Base-by-base conservation (phyloP, 805 yeast species). In the Myxozyma lipomycoides region DNA sequence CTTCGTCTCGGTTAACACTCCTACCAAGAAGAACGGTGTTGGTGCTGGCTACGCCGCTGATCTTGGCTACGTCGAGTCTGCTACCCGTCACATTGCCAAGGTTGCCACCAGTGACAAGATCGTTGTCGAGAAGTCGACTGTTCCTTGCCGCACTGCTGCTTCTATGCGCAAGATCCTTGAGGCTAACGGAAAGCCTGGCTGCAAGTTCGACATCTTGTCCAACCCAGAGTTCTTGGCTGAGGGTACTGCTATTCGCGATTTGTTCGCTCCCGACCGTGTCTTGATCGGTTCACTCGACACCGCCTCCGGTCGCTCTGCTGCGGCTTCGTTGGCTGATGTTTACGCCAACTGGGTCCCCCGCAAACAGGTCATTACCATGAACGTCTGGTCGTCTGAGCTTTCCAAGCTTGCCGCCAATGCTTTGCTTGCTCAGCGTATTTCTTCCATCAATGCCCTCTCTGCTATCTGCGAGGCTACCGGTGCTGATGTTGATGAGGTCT, bases 381-480 rank as follows among this genome's bases (percentile, higher is more conserved):
- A 61, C 52, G 51, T 63, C 45, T 63, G 66, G 66, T 59, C 63
- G 15, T 63, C 66, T n/a, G 66, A 63, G 56, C 61, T 63, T 34
- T 58, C 63, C 53, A 63, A 63, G 52, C 61, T 63, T 9, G 66
- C 65, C 10, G 66, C 66, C 41, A 63, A 63, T 47, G 66, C 66
- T 18, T 51, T 63, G 32, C 60, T 63, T 12, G 66, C 66, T 21
- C 66, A 63, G 54, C 57, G 66, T 44, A 63, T 63, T 53, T 63
- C 66, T 22, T 63, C 66, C 47, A 63, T 63, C 49, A 63, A 63
- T 51, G 65, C 66, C 25, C 61, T 63, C 25, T 63, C 66, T 18
- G 66, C 66, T 25, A 58, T 63, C 40, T 63, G 66, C 43, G 66
- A 63, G 51, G 65, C 64, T 18, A 63, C 66, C 39, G 66, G 66